These are phyloP conservation scores for Cyclostephanos invisitatus DNA, from an alignment of 108 stramenopile genomes.

Conservation along the genomic window DNA sequence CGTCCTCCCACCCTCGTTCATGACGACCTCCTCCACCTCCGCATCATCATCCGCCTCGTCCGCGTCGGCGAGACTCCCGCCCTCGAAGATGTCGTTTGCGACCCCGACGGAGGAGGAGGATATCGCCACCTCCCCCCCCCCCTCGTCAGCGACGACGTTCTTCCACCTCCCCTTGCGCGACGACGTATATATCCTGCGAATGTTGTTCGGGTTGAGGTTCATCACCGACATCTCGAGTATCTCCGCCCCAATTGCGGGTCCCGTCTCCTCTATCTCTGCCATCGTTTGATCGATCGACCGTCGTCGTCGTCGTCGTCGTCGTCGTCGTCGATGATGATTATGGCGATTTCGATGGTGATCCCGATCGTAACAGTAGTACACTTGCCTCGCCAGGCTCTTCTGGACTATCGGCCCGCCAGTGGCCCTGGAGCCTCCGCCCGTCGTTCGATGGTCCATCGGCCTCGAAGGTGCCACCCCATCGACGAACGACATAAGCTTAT, in stretches of 20 bases:
- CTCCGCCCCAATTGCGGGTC: conserved; percentile 61
- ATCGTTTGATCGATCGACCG: background rate
- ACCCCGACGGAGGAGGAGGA: conserved; percentile 12
- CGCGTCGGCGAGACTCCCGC: background rate
- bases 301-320: background rate
- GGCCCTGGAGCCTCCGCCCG: conserved; percentile 17
- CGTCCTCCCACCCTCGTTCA: background rate
- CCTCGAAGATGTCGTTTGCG: background rate
- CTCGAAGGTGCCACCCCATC: conserved; percentile 68
- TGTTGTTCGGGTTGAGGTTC: conserved; percentile 71
- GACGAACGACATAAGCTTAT: conserved; percentile 12
- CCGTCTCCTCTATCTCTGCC: background rate
- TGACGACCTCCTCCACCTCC: background rate
- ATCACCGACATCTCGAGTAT: conserved; percentile 71
- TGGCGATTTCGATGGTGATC: background rate
- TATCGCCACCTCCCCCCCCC: too few relatives aligned
- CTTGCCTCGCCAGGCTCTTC: conserved; percentile 61
- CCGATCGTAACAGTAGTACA: conserved; percentile 46
- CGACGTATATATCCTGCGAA: conserved; percentile 66
- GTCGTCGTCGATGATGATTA: background rate
- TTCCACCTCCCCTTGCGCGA: conserved; percentile 33
- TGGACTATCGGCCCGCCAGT: conserved; percentile 54
- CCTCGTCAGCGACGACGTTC: conserved; percentile 18
- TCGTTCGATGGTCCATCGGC: conserved; percentile 24
- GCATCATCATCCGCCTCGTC: background rate